Conservation (phyloP, 2,329 filamentous ascomycete genomes). For the Cercospora sp. region DNA sequence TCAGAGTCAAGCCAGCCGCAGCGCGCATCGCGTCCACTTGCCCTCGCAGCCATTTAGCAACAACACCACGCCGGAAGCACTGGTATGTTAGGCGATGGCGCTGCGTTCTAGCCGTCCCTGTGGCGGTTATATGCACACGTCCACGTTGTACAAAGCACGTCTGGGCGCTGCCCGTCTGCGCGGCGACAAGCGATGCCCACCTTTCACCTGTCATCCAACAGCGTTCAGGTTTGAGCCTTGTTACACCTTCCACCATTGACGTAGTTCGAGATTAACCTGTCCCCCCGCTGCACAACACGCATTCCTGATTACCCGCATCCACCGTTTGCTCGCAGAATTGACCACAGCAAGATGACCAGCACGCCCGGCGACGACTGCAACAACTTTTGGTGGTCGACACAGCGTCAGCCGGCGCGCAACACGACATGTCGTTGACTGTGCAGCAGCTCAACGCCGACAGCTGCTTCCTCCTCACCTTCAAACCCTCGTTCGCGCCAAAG, state of each 20-base stretch:
- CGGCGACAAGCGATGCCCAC: neutral
- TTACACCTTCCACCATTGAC: constrained; percentile 6
- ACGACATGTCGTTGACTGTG: constrained; percentile 63
- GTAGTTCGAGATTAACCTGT: neutral
- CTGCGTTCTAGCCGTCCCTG: neutral
- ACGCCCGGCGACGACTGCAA: neutral
- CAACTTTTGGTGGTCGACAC: neutral
- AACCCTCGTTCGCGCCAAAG: constrained; percentile 52
- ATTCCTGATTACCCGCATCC: neutral
- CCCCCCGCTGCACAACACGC: neutral
- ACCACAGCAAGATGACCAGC: constrained; percentile 15
- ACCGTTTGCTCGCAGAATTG: neutral
- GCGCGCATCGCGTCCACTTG: neutral
- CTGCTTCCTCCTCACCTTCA: constrained; percentile 65
- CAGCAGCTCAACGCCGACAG: constrained; percentile 66
- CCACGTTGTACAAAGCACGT: neutral
- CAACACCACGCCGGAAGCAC: neutral
- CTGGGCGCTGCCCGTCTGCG: neutral
- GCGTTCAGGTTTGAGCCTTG: constrained; percentile 10
- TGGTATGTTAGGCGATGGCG: neutral
- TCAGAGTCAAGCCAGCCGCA: neutral
- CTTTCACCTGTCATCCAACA: constrained; percentile 1
- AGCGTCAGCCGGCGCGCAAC: neutral
- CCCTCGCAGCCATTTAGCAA: neutral
- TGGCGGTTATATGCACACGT: neutral